Percentiles rank a stretch among this genome's conserved stretches.
Evolutionary conservation across 1,284 basidiomycete species (phyloP).

Genomic region (Wallemia mellicola): DNA sequence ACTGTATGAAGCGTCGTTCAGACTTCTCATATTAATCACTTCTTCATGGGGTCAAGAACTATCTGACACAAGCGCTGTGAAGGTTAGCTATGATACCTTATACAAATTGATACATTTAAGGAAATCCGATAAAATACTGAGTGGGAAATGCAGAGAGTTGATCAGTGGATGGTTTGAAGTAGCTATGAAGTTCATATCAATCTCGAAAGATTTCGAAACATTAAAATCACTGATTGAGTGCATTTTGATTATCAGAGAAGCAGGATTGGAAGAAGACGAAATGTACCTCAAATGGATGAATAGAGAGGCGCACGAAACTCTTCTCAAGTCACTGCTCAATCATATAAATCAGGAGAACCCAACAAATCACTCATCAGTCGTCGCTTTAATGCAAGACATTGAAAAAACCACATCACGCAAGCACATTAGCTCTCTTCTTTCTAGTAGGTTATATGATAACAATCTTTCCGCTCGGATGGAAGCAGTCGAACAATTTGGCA

Average conservation of each 20-base stretch:
- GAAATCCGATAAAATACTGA: too few relatives aligned
- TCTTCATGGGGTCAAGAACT: too few relatives aligned
- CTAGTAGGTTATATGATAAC: background rate
- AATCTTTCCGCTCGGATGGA: background rate
- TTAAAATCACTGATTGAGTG: background rate
- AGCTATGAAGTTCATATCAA: too few relatives aligned
- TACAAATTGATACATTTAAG: too few relatives aligned
- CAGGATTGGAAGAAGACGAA: background rate
- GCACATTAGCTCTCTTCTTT: background rate
- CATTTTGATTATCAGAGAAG: background rate
- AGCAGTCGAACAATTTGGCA: background rate
- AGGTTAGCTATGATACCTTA: too few relatives aligned
- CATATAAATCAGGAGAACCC: background rate
- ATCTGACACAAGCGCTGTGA: too few relatives aligned
- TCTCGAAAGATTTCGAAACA: background rate
- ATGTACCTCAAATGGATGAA: background rate
- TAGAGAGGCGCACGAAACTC: background rate
- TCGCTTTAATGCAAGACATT: background rate
- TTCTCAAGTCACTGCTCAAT: background rate
- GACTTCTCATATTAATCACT: too few relatives aligned
- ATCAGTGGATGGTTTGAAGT: too few relatives aligned
- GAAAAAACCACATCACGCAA: background rate
- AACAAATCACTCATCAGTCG: background rate
- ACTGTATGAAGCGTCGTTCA: too few relatives aligned
- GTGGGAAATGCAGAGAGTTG: too few relatives aligned